Conservation (phyloP, 768 basidiomycete genomes). For the Lactarius pseudohatsudake region DNA sequence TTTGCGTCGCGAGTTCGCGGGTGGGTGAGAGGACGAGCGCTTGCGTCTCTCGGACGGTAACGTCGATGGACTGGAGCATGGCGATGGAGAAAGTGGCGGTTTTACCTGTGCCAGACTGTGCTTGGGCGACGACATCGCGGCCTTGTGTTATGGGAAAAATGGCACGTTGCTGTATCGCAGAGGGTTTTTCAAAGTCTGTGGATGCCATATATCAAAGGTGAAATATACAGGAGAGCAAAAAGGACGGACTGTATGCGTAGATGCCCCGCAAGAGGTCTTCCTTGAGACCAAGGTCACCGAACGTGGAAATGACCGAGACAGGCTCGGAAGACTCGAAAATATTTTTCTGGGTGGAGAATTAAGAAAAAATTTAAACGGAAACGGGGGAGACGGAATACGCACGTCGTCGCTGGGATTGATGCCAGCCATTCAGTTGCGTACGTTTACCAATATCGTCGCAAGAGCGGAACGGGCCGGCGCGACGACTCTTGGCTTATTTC, state of each 20-base stretch:
- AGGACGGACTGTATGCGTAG: slow-evolving; percentile 87
- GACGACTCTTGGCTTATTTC: too few species aligned
- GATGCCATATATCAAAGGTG: slow-evolving; percentile 5
- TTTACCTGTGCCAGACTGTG: slow-evolving; percentile 99
- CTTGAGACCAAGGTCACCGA: slow-evolving; percentile 89
- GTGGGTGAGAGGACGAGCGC: slow-evolving; percentile 96
- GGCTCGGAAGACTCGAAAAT: slow-evolving; percentile 95
- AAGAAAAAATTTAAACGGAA: slow-evolving; percentile 3
- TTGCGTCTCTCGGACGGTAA: slow-evolving; percentile 91
- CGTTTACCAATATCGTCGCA: too few species aligned
- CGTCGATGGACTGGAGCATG: slow-evolving; percentile 91
- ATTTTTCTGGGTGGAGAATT: slow-evolving; percentile 59
- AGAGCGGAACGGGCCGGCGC: too few species aligned
- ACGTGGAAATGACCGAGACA: slow-evolving; percentile 84
- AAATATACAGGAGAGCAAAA: slow-evolving; percentile 9
- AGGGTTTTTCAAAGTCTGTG: slow-evolving; percentile 93
- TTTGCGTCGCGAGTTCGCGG: slow-evolving; percentile 98
- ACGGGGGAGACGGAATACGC: slow-evolving; percentile 31
- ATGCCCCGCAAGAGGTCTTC: slow-evolving; percentile 95
- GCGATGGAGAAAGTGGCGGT: slow-evolving; percentile 99
- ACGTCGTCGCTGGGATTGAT: slow-evolving; percentile 88
- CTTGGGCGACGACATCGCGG: slow-evolving; percentile 95
- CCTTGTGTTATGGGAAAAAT: slow-evolving; percentile 95
- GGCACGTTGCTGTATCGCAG: slow-evolving; percentile 97
- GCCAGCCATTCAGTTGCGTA: slow-evolving; percentile 57